phyloP scores from a whole-genome alignment of 1,284 basidiomycete species.

The Cystobasidium sp. region DNA sequence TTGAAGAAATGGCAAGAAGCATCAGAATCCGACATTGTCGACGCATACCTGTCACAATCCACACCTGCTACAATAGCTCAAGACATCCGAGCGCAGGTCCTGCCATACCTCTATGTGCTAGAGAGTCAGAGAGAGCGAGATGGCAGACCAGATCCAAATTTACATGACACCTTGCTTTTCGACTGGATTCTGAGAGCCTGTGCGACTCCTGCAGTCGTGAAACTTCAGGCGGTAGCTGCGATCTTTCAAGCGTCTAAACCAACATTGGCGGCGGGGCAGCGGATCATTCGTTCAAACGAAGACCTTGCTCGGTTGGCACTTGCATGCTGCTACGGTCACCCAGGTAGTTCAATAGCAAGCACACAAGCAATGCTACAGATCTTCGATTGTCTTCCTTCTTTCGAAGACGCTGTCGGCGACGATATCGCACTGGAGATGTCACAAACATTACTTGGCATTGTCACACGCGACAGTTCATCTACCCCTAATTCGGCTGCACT shows the following conservation, averaged over 20 bases:
- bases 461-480: background rate
- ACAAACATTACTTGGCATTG: conserved; percentile 5
- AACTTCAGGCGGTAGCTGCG: conserved; percentile 70
- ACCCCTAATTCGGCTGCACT: background rate
- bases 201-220: conserved; percentile 55
- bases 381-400: conserved; percentile 91
- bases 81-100: conserved; percentile 75
- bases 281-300: conserved; percentile 78
- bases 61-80: conserved; percentile 67
- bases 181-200: conserved; percentile 68
- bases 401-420: conserved; percentile 39
- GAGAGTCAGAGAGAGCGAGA: conserved; percentile 80
- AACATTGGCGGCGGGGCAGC: conserved; percentile 69
- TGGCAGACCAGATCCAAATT: conserved; percentile 68
- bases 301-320: conserved; percentile 82
- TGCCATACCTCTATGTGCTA: conserved; percentile 88
- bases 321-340: conserved; percentile 83
- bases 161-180: conserved; percentile 70
- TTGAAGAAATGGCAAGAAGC: conserved; percentile 72
- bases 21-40: conserved; percentile 68
- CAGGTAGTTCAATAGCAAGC: conserved; percentile 61
- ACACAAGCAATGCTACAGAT: conserved; percentile 85
- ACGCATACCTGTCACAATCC: conserved; percentile 74
- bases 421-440: background rate
- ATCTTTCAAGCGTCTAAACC: conserved; percentile 89